Percentiles rank a stretch among this genome's conserved stretches.
phyloP scores from a whole-genome alignment of 2,329 filamentous ascomycete genomes.

The Fusarium sacchari region DNA sequence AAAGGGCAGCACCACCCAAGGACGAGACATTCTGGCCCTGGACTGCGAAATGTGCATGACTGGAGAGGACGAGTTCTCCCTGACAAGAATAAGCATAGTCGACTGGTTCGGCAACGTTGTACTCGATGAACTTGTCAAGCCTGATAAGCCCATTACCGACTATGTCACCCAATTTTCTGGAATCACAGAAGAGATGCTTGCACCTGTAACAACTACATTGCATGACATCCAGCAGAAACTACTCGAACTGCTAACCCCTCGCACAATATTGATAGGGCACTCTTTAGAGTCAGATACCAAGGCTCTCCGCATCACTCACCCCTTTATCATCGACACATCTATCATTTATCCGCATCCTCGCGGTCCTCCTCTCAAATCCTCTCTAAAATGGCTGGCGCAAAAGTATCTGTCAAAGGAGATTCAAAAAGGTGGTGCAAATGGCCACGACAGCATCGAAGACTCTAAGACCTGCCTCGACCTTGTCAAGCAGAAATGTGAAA shows the following conservation, averaged over 20 bases:
- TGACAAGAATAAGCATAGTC: slow-evolving; percentile 89
- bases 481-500: slow-evolving; percentile 95
- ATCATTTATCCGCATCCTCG: slow-evolving; percentile 91
- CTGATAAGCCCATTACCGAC: slow-evolving; percentile 85
- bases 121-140: slow-evolving; percentile 92
- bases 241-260: slow-evolving; percentile 75
- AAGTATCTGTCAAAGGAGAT: slow-evolving; percentile 90
- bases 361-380: slow-evolving; percentile 88
- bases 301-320: slow-evolving; percentile 86
- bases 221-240: slow-evolving; percentile 83
- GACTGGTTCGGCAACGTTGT: slow-evolving; percentile 85
- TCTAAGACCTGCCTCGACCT: slow-evolving; percentile 91
- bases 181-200: slow-evolving; percentile 87
- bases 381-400: slow-evolving; percentile 87
- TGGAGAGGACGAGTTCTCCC: slow-evolving; percentile 78
- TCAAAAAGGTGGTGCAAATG: slow-evolving; percentile 77
- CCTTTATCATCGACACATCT: slow-evolving; percentile 92
- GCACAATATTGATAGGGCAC: slow-evolving; percentile 81
- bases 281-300: slow-evolving; percentile 85
- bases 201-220: slow-evolving; percentile 83
- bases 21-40: slow-evolving; percentile 80
- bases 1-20: slow-evolving; percentile 83
- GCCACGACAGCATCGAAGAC: slow-evolving; percentile 94
- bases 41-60: slow-evolving; percentile 99
- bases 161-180: slow-evolving; percentile 94